These are phyloP conservation scores for Mentha longifolia DNA, from an alignment of 257 asterid species.

Conservation along the genomic window DNA sequence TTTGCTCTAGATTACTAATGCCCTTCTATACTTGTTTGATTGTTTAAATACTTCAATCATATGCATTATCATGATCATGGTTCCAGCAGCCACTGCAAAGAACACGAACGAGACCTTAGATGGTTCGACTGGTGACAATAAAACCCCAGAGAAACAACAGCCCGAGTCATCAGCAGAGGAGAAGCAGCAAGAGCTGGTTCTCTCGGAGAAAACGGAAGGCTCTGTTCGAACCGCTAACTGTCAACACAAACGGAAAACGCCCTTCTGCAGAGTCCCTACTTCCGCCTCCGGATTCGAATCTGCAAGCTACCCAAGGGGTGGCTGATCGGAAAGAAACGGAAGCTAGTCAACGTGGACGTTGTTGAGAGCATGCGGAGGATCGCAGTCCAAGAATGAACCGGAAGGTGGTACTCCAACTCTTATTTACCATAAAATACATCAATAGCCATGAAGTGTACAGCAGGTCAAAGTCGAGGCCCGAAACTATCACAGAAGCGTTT, in stretches of 20 bases:
- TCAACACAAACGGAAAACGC: constrained; percentile 50
- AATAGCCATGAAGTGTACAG: neutral
- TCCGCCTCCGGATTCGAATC: constrained; percentile 94
- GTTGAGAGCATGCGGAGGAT: constrained; percentile 97
- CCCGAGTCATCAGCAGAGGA: constrained; percentile 46
- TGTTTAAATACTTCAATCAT: too few species aligned
- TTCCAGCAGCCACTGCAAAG: constrained; percentile 45
- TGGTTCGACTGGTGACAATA: constrained; percentile 22
- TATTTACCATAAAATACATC: neutral
- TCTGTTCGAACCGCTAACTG: constrained; percentile 80
- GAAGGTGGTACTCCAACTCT: constrained; percentile 51
- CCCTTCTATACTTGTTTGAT: too few species aligned
- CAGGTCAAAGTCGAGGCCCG: too few species aligned
- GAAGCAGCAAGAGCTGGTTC: constrained; percentile 55
- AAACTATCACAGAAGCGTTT: neutral
- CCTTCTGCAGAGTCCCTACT: constrained; percentile 76
- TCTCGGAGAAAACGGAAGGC: constrained; percentile 90
- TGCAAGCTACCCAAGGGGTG: constrained; percentile 83
- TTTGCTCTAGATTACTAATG: too few species aligned
- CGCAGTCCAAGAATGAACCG: constrained; percentile 96
- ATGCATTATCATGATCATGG: constrained; percentile 2
- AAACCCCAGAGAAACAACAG: constrained; percentile 42
- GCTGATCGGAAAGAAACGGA: constrained; percentile 92
- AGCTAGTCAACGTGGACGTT: constrained; percentile 95
- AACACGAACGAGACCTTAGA: constrained; percentile 41